phyloP scores from a whole-genome alignment of 495 filamentous ascomycete genomes.

The Penicillium bovifimosum region DNA sequence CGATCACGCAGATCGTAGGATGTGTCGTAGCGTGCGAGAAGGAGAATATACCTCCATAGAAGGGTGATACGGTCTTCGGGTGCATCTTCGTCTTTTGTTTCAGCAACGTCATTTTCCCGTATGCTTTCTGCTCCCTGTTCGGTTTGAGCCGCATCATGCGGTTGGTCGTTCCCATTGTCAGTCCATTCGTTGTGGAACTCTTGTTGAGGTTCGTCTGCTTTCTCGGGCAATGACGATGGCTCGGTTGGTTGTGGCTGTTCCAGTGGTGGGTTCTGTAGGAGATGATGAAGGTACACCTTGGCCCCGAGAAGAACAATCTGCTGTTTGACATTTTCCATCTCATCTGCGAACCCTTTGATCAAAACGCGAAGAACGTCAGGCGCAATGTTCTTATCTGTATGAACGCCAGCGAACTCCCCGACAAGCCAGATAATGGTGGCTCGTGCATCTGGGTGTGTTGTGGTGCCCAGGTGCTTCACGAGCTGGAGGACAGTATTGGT shows the following conservation, averaged over 20 bases:
- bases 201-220: slow-evolving; percentile 14
- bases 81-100: slow-evolving; percentile 40
- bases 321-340: slow-evolving; percentile 77
- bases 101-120: slow-evolving; percentile 16
- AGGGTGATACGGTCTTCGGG: slow-evolving; percentile 58
- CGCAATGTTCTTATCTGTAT: slow-evolving; percentile 79
- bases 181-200: slow-evolving; percentile 37
- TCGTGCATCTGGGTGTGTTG: slow-evolving; percentile 75
- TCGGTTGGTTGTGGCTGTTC: slow-evolving; percentile 12
- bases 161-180: slow-evolving; percentile 34
- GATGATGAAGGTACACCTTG: slow-evolving; percentile 86
- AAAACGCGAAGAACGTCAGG: slow-evolving; percentile 90
- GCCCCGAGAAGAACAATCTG: slow-evolving; percentile 90
- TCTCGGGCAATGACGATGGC: slow-evolving; percentile 1
- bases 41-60: slow-evolving; percentile 78
- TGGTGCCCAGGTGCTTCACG: slow-evolving; percentile 85
- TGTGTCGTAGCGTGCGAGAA: slow-evolving; percentile 83
- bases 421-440: slow-evolving; percentile 97
- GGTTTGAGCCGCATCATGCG: slow-evolving; percentile 8
- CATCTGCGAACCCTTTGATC: slow-evolving; percentile 74
- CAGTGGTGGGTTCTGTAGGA: slow-evolving; percentile 52
- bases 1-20: slow-evolving; percentile 95
- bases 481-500: slow-evolving; percentile 75
- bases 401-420: slow-evolving; percentile 80
- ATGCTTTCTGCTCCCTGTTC: slow-evolving; percentile 27